Conservation (phyloP, 768 basidiomycete genomes). For the Trichaptum fuscoviolaceum region DNA sequence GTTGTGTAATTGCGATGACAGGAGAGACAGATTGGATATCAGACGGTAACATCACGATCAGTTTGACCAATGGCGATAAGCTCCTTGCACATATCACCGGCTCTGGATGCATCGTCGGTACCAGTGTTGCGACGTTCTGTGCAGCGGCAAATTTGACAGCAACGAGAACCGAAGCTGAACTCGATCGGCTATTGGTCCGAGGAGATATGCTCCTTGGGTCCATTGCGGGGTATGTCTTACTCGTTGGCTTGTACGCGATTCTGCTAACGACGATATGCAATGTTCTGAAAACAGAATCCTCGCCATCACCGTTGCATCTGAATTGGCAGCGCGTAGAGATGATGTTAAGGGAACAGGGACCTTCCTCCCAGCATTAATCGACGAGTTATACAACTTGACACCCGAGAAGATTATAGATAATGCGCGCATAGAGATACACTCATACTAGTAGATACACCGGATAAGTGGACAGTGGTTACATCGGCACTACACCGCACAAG, state of each 20-base stretch:
- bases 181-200: constrained; percentile 45
- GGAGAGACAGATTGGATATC: constrained; percentile 81
- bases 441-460: constrained; percentile 5
- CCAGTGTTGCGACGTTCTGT: constrained; percentile 74
- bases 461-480: constrained; percentile 1
- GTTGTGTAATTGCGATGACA: constrained; percentile 76
- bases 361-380: constrained; percentile 60
- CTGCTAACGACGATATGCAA: background rate
- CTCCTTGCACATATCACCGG: constrained; percentile 82
- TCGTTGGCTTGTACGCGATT: background rate
- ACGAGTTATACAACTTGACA: constrained; percentile 47
- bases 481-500: background rate
- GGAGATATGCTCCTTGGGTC: constrained; percentile 78
- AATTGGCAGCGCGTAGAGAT: constrained; percentile 44
- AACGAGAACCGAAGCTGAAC: constrained; percentile 21
- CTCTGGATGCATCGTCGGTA: constrained; percentile 81
- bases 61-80: constrained; percentile 66
- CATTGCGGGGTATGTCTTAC: constrained; percentile 60
- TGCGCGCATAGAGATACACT: constrained; percentile 25
- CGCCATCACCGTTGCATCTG: constrained; percentile 55
- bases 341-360: constrained; percentile 61
- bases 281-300: constrained; percentile 34
- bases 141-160: constrained; percentile 52
- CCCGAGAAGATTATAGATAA: constrained; percentile 27
- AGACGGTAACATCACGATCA: constrained; percentile 68